Base-by-base conservation (phyloP, 1,139 yeast species). In the Hansenula lynferdii region DNA sequence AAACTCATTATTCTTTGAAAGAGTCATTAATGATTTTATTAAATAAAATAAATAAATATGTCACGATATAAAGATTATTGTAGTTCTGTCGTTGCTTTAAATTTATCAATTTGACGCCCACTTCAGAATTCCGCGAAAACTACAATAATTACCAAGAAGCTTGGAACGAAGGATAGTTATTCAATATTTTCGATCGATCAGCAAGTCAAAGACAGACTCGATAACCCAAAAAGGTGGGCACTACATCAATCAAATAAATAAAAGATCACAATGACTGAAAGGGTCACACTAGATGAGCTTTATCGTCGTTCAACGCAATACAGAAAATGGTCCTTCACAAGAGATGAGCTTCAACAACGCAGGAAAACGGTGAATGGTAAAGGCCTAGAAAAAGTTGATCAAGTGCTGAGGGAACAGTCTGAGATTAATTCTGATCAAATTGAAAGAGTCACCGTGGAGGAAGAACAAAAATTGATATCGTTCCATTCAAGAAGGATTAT, bases 251-350 rank as follows among this genome's bases (percentile, higher is more conserved):
- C n/a, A n/a, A n/a, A n/a, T n/a, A n/a, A n/a, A n/a, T n/a, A n/a
- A n/a, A 23, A n/a, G n/a, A 10, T n/a, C 5, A 27, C 22, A 17
- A 45, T 42, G 47, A 19, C 51, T 2, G 35, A 56, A 28, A 60
- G 70, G 40, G 62, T 77, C 6, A 60, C 83, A 3, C 82, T 77
- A 48, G 97, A 92, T 60, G 97, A 90, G 47, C 64, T 92, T 34
- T 92, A 86, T 60, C 72, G 97, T 39, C 73, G 89, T 37, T 85
- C 96, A 6, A 74, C 94, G 0, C 98, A 92, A 62, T 92, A 72
- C 57, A 69, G 82, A 39, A 44, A 77, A 17, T 92, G 98, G 98
- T 89, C 97, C 1, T 89, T 75, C 58, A 79, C 89, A 0, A 55
- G 57, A 18, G 76, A 74, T 4, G 72, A 72, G 40, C 66, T 90